phyloP scores from a whole-genome alignment of 2,329 filamentous ascomycete species.

The Paracamarosporium sp. region DNA sequence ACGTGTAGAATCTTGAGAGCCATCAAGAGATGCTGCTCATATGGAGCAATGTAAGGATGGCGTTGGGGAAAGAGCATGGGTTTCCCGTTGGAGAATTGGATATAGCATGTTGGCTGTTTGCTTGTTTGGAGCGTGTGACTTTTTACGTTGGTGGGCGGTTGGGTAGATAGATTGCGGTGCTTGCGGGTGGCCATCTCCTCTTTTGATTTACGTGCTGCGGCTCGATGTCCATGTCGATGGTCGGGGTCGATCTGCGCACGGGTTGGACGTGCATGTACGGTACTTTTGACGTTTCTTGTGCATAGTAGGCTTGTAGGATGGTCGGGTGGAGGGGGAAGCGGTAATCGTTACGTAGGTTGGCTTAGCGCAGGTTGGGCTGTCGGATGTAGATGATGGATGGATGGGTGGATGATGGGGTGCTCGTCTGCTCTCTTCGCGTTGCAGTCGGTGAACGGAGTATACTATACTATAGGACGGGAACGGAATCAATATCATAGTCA shows the following conservation, averaged over 20 bases:
- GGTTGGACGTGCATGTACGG: background rate
- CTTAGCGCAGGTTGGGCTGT: no score
- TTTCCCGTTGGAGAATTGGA: background rate
- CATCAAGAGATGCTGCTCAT: background rate
- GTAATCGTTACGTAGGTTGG: background rate
- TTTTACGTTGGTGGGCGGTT: background rate
- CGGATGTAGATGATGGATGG: constrained; percentile 4
- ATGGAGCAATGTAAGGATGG: constrained; percentile 3
- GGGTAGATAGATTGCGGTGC: background rate
- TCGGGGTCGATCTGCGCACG: no score
- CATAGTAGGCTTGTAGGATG: constrained; percentile 1
- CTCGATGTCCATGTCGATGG: no score
- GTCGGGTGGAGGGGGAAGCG: background rate
- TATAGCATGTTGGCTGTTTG: constrained; percentile 1
- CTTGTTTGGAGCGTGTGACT: constrained; percentile 4
- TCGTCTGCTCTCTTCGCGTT: no score
- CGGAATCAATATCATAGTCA: constrained; percentile 1
- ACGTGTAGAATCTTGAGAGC: background rate
- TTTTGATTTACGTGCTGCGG: background rate
- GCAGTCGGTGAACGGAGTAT: background rate
- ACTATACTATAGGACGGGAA: background rate
- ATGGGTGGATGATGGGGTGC: no score
- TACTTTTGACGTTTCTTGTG: background rate
- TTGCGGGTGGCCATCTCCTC: background rate
- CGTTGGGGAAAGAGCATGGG: constrained; percentile 4